Base-by-base conservation (phyloP, 2,329 filamentous ascomycete species). In the Stenocarpella maydis region DNA sequence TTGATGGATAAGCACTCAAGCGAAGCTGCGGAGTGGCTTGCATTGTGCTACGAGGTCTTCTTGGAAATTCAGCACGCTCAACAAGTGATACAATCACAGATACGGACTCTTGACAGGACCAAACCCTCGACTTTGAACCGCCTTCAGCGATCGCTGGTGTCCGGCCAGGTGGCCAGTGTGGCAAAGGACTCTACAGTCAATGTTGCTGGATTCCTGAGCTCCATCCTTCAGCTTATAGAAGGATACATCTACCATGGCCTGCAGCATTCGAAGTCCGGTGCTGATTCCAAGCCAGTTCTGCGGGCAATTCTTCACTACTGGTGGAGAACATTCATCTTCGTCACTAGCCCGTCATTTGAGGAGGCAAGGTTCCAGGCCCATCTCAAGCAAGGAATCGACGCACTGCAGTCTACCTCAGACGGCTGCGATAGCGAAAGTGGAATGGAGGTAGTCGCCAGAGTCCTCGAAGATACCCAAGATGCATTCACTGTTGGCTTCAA, bases 401-500 rank as follows among this genome's bases (percentile, higher is more conserved):
- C 84, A 10, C 69, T 88, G 1, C 76, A 79, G n/a, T 75, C 76
- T 3, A 77, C 79, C 26, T 63, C 80, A 5, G 71, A 72, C 2
- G 71, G 74, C 2, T 45, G 71, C 1, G 74, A 75, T 10, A 74
- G 78, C 10, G 68, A 69, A 1, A 76, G 72, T n/a, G 75, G 79
- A 41, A 76, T 74, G 3, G 76, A 80, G 2, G 79, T 88, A n/a
- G 75, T 83, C 4, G 74, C 75, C 1, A 72, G 76, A 12, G 76
- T 88, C 43, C 73, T 83, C 1, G 75, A 78, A 0, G 82, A 79
- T 7, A 75, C 91, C 2, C 80, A 85, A 52, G 81, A 81, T 47
- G 85, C 85, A 61, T 95, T 97, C 75, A 85, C 87, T 28, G 85
- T 88, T 19, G 90, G 88, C 2, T 95, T 94, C 81, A 89, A 89